Conservation (phyloP, 2,329 filamentous ascomycete genomes). For the Diaporthe sp. region DNA sequence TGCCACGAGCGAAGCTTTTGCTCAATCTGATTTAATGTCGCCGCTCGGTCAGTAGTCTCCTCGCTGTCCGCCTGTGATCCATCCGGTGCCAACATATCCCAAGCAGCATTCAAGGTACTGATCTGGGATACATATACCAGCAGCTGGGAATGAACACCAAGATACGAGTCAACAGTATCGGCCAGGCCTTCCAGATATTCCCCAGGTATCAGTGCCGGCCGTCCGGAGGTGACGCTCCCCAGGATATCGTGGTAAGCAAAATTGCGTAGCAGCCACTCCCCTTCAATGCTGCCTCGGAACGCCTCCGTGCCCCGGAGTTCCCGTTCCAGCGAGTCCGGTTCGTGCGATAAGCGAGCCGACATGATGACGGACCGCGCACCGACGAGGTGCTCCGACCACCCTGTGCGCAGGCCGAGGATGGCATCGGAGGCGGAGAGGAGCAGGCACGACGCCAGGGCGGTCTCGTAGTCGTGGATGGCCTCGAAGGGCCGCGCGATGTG, state of each 20-base stretch:
- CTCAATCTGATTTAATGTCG: neutral
- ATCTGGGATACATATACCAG: neutral
- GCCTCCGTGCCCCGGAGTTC: neutral
- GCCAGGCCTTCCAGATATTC: neutral
- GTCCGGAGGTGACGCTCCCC: neutral
- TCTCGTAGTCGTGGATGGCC: neutral
- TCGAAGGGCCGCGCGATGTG: neutral
- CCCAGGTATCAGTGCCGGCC: neutral
- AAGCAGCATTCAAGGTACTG: neutral
- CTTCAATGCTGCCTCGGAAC: neutral
- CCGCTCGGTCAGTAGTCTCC: neutral
- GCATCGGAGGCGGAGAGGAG: neutral
- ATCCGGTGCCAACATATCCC: neutral
- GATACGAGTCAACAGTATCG: neutral
- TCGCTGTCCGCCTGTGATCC: neutral
- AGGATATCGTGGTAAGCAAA: neutral
- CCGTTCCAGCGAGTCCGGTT: neutral
- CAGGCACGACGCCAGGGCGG: neutral
- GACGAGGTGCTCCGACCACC: neutral
- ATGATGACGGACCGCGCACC: neutral
- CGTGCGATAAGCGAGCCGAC: neutral
- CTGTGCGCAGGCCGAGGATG: neutral
- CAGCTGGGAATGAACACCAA: neutral
- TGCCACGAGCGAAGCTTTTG: neutral
- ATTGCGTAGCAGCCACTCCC: slow-evolving; percentile 1